A percentile compares a stretch with the other conserved stretches of the same genome.
Conservation (phyloP, 2,329 filamentous ascomycete species). For the Ceratocystis cacaofunesta region DNA sequence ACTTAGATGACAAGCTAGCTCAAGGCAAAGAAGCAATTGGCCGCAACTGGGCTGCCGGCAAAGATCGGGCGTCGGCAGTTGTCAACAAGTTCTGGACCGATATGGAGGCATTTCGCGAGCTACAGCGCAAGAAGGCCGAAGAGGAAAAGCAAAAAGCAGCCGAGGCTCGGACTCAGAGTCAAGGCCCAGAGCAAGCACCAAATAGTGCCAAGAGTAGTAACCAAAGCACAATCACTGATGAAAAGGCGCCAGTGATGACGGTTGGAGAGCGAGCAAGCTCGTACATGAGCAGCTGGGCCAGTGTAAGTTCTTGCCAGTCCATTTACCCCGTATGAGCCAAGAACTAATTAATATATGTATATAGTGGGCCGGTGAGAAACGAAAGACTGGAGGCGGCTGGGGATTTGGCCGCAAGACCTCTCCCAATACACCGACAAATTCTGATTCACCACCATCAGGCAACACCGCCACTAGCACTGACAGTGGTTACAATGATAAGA, state of each 20-base stretch:
- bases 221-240: slow-evolving; percentile 9
- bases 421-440: slow-evolving; percentile 20
- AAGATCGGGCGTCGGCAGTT: slow-evolving; percentile 72
- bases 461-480: slow-evolving; percentile 20
- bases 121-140: slow-evolving; percentile 30
- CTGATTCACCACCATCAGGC: slow-evolving; percentile 23
- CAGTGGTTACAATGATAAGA: background rate
- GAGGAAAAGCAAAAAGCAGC: slow-evolving; percentile 22
- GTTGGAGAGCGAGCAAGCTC: slow-evolving; percentile 36
- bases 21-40: slow-evolving; percentile 72
- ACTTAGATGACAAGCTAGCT: slow-evolving; percentile 79
- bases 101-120: slow-evolving; percentile 50
- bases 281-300: slow-evolving; percentile 54
- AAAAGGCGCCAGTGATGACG: background rate
- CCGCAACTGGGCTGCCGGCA: slow-evolving; percentile 76
- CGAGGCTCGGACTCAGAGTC: slow-evolving; percentile 9
- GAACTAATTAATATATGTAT: background rate
- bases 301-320: slow-evolving; percentile 18
- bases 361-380: slow-evolving; percentile 58
- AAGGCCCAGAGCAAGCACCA: background rate
- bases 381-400: slow-evolving; percentile 38
- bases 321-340: background rate
- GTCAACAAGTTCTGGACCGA: slow-evolving; percentile 85
- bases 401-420: slow-evolving; percentile 29
- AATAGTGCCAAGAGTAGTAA: slow-evolving; percentile 11